phyloP scores from a whole-genome alignment of 257 asterid species.

The Penstemon newberryi region DNA sequence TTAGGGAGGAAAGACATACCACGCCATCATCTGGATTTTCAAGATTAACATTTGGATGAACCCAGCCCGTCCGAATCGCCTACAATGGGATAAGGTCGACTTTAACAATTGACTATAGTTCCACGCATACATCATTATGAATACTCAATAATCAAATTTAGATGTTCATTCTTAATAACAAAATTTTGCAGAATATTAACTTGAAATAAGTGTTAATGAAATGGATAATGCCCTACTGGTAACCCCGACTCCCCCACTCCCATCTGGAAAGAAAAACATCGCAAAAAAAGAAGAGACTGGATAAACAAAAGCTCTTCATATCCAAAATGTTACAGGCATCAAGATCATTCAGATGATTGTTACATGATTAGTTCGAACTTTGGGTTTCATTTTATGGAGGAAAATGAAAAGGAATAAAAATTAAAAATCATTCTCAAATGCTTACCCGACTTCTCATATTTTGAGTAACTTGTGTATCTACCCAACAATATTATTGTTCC shows the following conservation, averaged over 20 bases:
- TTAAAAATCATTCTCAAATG: too few relatives aligned
- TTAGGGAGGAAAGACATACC: slow-evolving; percentile 52
- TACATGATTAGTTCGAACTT: too few relatives aligned
- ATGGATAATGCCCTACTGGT: background rate
- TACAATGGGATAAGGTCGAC: slow-evolving; percentile 37
- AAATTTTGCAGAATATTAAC: slow-evolving; percentile 2
- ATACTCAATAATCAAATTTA: slow-evolving; percentile 12
- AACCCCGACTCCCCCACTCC: background rate
- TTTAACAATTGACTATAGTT: slow-evolving; percentile 19
- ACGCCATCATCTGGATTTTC: slow-evolving; percentile 89
- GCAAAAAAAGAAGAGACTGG: background rate
- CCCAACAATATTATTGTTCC: too few relatives aligned
- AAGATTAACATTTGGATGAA: slow-evolving; percentile 95
- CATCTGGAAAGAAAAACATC: background rate
- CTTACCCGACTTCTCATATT: too few relatives aligned
- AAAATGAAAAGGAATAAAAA: background rate
- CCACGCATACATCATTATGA: slow-evolving; percentile 20
- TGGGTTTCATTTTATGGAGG: background rate
- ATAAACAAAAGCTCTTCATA: background rate
- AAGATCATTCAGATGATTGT: background rate
- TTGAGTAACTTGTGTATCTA: too few relatives aligned
- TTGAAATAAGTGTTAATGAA: background rate
- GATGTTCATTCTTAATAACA: background rate
- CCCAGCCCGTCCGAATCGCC: slow-evolving; percentile 96
- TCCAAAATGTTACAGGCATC: background rate